phyloP scores from a whole-genome alignment of 495 filamentous ascomycete genomes.

The Hypoxylon fuscum region DNA sequence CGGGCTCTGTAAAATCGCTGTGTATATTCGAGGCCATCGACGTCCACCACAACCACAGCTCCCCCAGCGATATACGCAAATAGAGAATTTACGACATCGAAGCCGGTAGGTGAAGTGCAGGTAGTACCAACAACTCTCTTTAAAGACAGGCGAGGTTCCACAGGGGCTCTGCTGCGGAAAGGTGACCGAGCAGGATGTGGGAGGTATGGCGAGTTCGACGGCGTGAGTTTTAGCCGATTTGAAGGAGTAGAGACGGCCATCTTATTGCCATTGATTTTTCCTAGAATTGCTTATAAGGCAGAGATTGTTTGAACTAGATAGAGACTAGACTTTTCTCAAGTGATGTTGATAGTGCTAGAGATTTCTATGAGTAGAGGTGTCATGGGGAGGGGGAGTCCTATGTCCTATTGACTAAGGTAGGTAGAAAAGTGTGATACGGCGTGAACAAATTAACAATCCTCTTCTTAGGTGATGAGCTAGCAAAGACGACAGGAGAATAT shows the following conservation, averaged over 20 bases:
- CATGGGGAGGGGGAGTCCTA: too few species aligned
- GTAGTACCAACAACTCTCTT: slow-evolving; percentile 90
- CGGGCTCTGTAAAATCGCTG: slow-evolving; percentile 92
- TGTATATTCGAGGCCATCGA: slow-evolving; percentile 75
- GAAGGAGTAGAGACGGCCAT: slow-evolving; percentile 68
- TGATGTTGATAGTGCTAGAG: slow-evolving; percentile 38
- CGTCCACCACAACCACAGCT: slow-evolving; percentile 86
- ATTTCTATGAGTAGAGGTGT: slow-evolving; percentile 35
- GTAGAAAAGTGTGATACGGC: slow-evolving; percentile 20
- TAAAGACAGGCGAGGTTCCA: slow-evolving; percentile 70
- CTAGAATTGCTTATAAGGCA: slow-evolving; percentile 18
- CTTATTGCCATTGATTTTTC: slow-evolving; percentile 60
- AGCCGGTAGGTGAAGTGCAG: slow-evolving; percentile 82
- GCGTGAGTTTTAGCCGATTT: slow-evolving; percentile 77
- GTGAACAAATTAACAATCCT: slow-evolving; percentile 2
- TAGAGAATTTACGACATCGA: slow-evolving; percentile 78
- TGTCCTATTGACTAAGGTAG: slow-evolving; percentile 11
- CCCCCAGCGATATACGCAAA: slow-evolving; percentile 95
- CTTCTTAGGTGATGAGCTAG: not conserved
- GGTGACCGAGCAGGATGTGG: slow-evolving; percentile 70
- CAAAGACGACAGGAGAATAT: slow-evolving; percentile 23
- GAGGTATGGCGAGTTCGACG: slow-evolving; percentile 78
- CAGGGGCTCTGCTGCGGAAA: slow-evolving; percentile 56
- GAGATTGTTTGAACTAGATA: slow-evolving; percentile 3
- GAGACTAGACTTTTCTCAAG: slow-evolving; percentile 24